Base-by-base conservation (phyloP, 2,329 filamentous ascomycete genomes). In the Periconia digitata region DNA sequence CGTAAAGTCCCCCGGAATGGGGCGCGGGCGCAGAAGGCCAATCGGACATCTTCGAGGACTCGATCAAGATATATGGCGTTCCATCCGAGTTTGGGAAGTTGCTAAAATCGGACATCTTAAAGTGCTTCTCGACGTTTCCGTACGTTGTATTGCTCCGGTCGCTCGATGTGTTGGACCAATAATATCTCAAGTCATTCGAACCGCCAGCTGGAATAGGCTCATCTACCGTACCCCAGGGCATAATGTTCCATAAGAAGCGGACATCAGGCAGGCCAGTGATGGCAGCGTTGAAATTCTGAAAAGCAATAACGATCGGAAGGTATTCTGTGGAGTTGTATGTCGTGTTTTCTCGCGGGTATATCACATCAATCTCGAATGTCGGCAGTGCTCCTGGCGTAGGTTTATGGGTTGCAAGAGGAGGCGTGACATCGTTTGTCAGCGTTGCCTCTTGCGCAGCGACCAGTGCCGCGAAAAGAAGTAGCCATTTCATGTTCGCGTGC, bases 271-370 rank as follows among this genome's bases (percentile, higher is more conserved):
- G 24, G 24, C 24, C 12, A 13, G 23, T 13, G 18, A 34, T 83
- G 42, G 81, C 79, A 0, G 79, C 66, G 48, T 85, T 80, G 0
- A 83, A 83, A 21, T 47, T 42, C 29, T 47, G 44, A 39, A 47
- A 35, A n/a, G 37, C 44, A 29, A 47, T 42, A 7, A 42, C 29
- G 32, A 47, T 41, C 4, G 44, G 44, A 6, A 47, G 8, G 20
- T 20, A 24, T 5, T 18, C n/a, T 18, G 44, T 41, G 10, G 13
- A 36, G 12, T 41, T 42, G 44, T 47, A 47, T 2, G 44, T 47
- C 12, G 20, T 27, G 27, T 47, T 47, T 2, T 84, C 72, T 6
- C 24, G 44, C 3, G 44, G 44, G 27, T 41, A 42, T 16, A 47
- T 27, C 13, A 47, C 13, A 17, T 47, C 44, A 20, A 47, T 29